These are phyloP conservation scores for Paecilomyces fulvus DNA, from an alignment of 2,329 filamentous ascomycete species.

Conservation along the genomic window DNA sequence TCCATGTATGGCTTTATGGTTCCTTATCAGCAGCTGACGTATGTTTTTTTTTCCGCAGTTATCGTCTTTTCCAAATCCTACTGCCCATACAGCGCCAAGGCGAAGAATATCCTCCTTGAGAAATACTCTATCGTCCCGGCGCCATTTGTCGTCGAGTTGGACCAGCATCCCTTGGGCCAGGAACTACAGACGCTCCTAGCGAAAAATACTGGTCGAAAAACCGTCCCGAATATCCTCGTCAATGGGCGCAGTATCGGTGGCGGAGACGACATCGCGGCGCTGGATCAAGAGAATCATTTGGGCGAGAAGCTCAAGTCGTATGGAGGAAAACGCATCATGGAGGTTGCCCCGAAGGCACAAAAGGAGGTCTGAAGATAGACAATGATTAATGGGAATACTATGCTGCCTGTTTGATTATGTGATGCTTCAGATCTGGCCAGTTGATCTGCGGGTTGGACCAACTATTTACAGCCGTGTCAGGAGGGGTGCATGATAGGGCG, in stretches of 20 bases:
- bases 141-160: slow-evolving; percentile 85
- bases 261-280: slow-evolving; percentile 69
- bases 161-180: slow-evolving; percentile 66
- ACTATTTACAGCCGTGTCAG: not conserved
- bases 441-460: not conserved
- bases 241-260: slow-evolving; percentile 85
- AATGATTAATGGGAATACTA: slow-evolving; percentile 3
- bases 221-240: slow-evolving; percentile 87
- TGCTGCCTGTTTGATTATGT: not conserved
- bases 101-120: slow-evolving; percentile 76
- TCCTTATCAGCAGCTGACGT: slow-evolving; percentile 2
- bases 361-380: slow-evolving; percentile 3
- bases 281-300: slow-evolving; percentile 60
- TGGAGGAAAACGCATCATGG: slow-evolving; percentile 57
- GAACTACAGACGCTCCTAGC: slow-evolving; percentile 63
- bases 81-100: slow-evolving; percentile 76
- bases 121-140: slow-evolving; percentile 74
- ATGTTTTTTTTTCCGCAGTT: slow-evolving; percentile 44
- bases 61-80: slow-evolving; percentile 95
- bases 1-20: not conserved
- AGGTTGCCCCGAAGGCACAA: slow-evolving; percentile 18
- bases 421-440: not conserved
- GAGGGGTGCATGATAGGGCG: not conserved
- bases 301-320: slow-evolving; percentile 63
- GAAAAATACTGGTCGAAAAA: slow-evolving; percentile 68